Conservation (phyloP, 495 filamentous ascomycete genomes). For the Annulohypoxylon nitens region DNA sequence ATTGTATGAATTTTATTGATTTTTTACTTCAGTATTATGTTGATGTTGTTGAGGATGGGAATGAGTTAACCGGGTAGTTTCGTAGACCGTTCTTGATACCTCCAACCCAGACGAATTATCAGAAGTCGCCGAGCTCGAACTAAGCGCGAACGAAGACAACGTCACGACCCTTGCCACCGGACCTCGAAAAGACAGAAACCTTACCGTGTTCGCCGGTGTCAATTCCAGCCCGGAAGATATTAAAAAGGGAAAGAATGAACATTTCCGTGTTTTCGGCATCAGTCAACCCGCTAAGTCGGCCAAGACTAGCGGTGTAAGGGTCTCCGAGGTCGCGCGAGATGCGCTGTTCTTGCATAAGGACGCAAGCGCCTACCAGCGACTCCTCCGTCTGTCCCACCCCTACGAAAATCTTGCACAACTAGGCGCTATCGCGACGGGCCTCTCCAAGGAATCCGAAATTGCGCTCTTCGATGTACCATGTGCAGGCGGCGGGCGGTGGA, state of each 20-base stretch:
- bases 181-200: constrained; percentile 65
- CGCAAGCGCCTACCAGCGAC: constrained; percentile 81
- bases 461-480: constrained; percentile 79
- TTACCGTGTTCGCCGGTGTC: constrained; percentile 82
- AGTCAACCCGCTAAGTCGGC: constrained; percentile 61
- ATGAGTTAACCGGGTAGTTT: constrained; percentile 39
- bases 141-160: constrained; percentile 91
- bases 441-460: constrained; percentile 79
- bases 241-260: constrained; percentile 83
- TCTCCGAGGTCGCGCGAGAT: constrained; percentile 68
- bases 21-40: background rate
- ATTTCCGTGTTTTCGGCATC: constrained; percentile 84
- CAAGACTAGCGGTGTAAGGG: constrained; percentile 57
- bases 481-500: constrained; percentile 65
- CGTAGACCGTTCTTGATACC: constrained; percentile 78
- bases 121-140: constrained; percentile 78
- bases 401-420: constrained; percentile 69
- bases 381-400: constrained; percentile 77
- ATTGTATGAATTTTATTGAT: constrained; percentile 66
- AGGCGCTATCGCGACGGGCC: constrained; percentile 79
- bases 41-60: background rate
- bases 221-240: constrained; percentile 82
- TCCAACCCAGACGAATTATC: constrained; percentile 70
- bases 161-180: constrained; percentile 84
- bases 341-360: constrained; percentile 73